These are phyloP conservation scores for Drechslerella dactyloides DNA, from an alignment of 2,329 filamentous ascomycete genomes.

Conservation along the genomic window DNA sequence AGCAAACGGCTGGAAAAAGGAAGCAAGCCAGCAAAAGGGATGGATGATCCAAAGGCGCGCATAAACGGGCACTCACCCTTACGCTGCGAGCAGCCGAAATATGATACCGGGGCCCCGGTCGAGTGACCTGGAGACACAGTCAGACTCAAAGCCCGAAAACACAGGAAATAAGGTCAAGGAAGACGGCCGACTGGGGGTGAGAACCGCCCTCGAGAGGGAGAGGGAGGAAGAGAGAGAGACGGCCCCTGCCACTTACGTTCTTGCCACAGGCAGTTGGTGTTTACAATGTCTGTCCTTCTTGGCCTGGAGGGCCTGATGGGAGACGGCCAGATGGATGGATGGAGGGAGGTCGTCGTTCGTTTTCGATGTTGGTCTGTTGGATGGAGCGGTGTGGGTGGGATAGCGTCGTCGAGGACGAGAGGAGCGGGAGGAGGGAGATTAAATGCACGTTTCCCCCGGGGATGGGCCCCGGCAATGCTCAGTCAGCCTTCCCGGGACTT, in stretches of 20 bases:
- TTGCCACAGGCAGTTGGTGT: too few species aligned
- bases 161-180: constrained; percentile 5
- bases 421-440: not conserved
- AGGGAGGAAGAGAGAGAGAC: too few species aligned
- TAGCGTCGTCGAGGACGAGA: not conserved
- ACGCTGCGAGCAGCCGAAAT: constrained; percentile 28
- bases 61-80: constrained; percentile 46
- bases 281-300: not conserved
- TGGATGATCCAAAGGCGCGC: constrained; percentile 26
- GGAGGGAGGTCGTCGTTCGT: not conserved
- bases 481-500: not conserved
- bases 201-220: constrained; percentile 1
- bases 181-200: constrained; percentile 3
- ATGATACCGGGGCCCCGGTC: constrained; percentile 39
- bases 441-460: not conserved
- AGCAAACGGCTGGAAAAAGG: constrained; percentile 43
- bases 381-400: not conserved
- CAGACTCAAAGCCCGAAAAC: constrained; percentile 13
- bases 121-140: constrained; percentile 7
- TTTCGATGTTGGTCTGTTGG: not conserved
- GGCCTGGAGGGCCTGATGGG: not conserved
- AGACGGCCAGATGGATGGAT: not conserved
- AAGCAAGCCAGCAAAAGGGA: constrained; percentile 30
- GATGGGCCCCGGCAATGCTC: not conserved
- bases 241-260: not conserved